Conservation (phyloP, 768 basidiomycete species). For the Phallus indusiatus region DNA sequence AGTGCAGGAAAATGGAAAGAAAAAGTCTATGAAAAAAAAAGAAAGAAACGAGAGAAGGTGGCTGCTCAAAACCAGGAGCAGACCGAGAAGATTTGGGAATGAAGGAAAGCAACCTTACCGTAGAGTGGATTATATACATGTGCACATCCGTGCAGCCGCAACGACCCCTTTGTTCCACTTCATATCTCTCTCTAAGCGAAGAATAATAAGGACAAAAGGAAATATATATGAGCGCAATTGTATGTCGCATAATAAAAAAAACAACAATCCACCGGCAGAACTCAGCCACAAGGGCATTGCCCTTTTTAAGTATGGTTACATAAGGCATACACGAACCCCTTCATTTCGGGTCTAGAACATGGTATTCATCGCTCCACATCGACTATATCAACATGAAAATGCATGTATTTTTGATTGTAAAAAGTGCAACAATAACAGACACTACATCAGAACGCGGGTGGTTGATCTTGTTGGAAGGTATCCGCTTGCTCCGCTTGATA, state of each 20-base stretch:
- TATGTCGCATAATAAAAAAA: too few species aligned
- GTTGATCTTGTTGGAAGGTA: slow-evolving; percentile 1
- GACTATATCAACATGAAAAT: neutral
- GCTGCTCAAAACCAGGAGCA: neutral
- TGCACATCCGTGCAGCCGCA: neutral
- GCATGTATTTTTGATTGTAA: neutral
- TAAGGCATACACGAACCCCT: too few species aligned
- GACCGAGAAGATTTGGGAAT: neutral
- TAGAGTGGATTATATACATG: neutral
- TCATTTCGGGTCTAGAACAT: too few species aligned
- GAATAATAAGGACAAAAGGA: neutral
- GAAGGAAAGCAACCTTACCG: neutral
- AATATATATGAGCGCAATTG: neutral
- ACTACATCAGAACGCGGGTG: slow-evolving; percentile 5
- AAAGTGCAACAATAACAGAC: neutral
- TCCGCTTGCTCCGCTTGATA: slow-evolving; percentile 13
- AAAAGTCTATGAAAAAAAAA: neutral
- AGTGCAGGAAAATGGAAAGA: neutral
- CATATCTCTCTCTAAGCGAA: neutral
- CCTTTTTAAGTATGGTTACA: neutral
- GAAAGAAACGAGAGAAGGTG: neutral
- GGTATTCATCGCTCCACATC: too few species aligned
- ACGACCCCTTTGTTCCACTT: neutral
- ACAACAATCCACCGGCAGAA: neutral
- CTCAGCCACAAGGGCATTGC: neutral